Conservation (phyloP, 257 asterid species). For the Nemophila menziesii region DNA sequence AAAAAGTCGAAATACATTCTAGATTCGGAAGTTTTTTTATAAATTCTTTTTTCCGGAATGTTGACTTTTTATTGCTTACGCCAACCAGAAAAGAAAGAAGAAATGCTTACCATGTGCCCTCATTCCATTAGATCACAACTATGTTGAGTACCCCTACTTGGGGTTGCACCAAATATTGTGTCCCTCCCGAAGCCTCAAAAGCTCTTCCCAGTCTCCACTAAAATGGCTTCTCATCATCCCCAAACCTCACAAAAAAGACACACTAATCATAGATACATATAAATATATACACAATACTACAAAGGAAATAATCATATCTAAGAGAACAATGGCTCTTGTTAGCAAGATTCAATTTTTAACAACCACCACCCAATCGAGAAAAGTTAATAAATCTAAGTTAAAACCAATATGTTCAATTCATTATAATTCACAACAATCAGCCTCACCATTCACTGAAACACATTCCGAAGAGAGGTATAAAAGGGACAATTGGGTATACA, state of each 20-base stretch:
- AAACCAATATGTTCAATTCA: conserved; percentile 21
- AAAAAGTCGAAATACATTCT: too few relatives aligned
- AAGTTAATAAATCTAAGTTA: conserved; percentile 12
- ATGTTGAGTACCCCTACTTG: not conserved
- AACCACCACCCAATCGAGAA: conserved; percentile 22
- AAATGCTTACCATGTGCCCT: not conserved
- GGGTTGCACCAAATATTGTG: conserved; percentile 9
- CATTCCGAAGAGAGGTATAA: conserved; percentile 68
- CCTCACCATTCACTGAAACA: conserved; percentile 87
- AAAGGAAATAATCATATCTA: too few relatives aligned
- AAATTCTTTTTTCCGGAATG: too few relatives aligned
- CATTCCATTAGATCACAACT: not conserved
- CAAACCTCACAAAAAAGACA: conserved; percentile 18
- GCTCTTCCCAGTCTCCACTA: too few relatives aligned
- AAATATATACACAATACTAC: too few relatives aligned
- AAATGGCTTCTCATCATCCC: conserved; percentile 35
- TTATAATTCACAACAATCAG: conserved; percentile 26
- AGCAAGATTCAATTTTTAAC: conserved; percentile 1
- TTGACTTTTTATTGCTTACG: not conserved
- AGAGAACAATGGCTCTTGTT: too few relatives aligned
- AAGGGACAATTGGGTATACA: conserved; percentile 81
- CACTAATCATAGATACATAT: not conserved
- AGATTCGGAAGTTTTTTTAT: too few relatives aligned
- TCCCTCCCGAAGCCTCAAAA: conserved; percentile 30
- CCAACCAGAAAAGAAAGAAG: too few relatives aligned